Evolutionary conservation across 495 filamentous ascomycete genomes (phyloP).

Genomic region (Apodospora peruviana): DNA sequence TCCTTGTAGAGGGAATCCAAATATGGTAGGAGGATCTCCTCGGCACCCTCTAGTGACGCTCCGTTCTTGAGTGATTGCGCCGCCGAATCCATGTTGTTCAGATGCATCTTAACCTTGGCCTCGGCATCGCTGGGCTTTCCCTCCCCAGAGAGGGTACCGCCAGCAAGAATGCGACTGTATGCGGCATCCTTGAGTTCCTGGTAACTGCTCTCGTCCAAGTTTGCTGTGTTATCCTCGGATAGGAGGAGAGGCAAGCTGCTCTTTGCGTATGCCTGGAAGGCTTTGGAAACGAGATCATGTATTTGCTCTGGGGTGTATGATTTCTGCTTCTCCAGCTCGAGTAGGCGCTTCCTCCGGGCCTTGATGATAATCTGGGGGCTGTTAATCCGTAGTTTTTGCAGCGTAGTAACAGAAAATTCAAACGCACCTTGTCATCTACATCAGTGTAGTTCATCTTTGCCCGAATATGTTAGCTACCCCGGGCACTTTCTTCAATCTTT

Average conservation of each 20-base stretch:
- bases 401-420: too few species aligned
- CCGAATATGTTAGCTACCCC: background rate
- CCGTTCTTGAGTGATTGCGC: slow-evolving; percentile 48
- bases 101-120: slow-evolving; percentile 91
- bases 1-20: slow-evolving; percentile 73
- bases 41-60: slow-evolving; percentile 41
- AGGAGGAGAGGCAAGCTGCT: slow-evolving; percentile 68
- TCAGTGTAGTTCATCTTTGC: slow-evolving; percentile 80
- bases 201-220: slow-evolving; percentile 49
- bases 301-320: slow-evolving; percentile 35
- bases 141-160: slow-evolving; percentile 57
- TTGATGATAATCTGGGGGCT: slow-evolving; percentile 68
- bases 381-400: background rate
- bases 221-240: slow-evolving; percentile 20
- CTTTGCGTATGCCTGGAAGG: slow-evolving; percentile 66
- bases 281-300: slow-evolving; percentile 52
- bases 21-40: slow-evolving; percentile 75
- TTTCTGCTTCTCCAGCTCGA: slow-evolving; percentile 52
- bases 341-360: slow-evolving; percentile 70
- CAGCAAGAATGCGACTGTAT: slow-evolving; percentile 60
- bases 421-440: slow-evolving; percentile 77
- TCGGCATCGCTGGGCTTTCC: slow-evolving; percentile 59
- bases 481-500: background rate
- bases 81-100: slow-evolving; percentile 66
- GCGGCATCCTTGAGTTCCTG: slow-evolving; percentile 47